Base-by-base conservation (phyloP, 1,284 basidiomycete genomes). In the Naganishia cerealis region DNA sequence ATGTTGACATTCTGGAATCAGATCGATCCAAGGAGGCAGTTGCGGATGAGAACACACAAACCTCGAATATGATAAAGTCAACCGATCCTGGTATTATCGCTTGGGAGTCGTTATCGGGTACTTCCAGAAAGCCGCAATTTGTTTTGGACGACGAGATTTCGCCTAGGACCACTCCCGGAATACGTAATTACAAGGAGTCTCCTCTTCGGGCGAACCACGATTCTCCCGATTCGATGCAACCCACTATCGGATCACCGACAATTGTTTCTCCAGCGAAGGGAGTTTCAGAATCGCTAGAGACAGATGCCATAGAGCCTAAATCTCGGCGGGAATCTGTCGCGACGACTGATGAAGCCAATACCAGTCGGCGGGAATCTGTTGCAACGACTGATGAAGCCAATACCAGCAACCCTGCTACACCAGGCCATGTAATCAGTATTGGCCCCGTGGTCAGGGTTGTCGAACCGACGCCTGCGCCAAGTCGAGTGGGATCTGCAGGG, bases 401-500 rank as follows among this genome's bases (percentile, higher is more conserved):
- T 6, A 61, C 57, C 13, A 43, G 52, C 29, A 59, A 57, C 24
- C 46, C 52, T 24, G 39, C 63, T 21, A 59, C 62, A 18, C 53
- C 57, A 9, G 58, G 40, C 8, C 42, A 24, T 7, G 53, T 65
- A 36, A 21, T 48, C n/a, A 39, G 66, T 46, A 63, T 63, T 18
- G 69, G 69, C 13, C 66, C 66, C 0, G 50, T 67, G 26, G 69
- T 70, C 3, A 46, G 66, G 12, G 59, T 70, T 7, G 65, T 71
- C 13, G 67, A 67, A 29, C 70, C 70, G 15, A 71, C 70, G 9
- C 70, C 70, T 21, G 70, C 65, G 15, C 70, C 70, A 8, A 67
- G 66, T 56, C 66, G 70, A 7, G 70, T 61, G 3, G 67, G 67
- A 15, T 71, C 70, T 21, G 46, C 65, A 15, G 67, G 67, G 15